Percentiles rank a stretch among this genome's conserved stretches.
Conservation (phyloP, 2,329 filamentous ascomycete genomes). For the Sphaerulina musiva region DNA sequence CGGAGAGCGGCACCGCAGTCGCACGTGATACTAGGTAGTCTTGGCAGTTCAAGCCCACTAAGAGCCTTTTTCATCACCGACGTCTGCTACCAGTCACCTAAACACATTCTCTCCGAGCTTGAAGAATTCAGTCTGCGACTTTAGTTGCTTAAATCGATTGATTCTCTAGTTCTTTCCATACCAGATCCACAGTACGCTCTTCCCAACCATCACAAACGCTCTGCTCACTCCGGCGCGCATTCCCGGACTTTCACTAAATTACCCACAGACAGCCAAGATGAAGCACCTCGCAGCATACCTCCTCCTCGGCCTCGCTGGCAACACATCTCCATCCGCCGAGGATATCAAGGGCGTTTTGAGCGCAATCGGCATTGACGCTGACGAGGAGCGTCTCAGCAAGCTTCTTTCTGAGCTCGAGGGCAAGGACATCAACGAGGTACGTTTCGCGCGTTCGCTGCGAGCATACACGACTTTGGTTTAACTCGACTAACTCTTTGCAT, state of each 20-base stretch:
- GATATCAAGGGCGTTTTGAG: slow-evolving; percentile 87
- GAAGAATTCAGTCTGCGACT: slow-evolving; percentile 99
- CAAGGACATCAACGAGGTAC: slow-evolving; percentile 89
- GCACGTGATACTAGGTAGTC: background rate
- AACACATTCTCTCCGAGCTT: slow-evolving; percentile 52
- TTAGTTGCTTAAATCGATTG: slow-evolving; percentile 98
- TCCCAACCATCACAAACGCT: background rate
- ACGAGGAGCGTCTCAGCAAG: slow-evolving; percentile 74
- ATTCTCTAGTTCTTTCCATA: slow-evolving; percentile 67
- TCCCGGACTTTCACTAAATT: slow-evolving; percentile 1
- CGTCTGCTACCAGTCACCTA: slow-evolving; percentile 1
- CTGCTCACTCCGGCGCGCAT: background rate
- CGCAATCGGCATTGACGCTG: slow-evolving; percentile 91
- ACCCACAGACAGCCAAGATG: slow-evolving; percentile 61
- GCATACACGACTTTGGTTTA: background rate
- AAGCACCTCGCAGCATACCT: slow-evolving; percentile 99
- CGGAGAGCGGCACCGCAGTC: no score
- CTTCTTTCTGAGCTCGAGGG: slow-evolving; percentile 85
- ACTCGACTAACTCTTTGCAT: slow-evolving; percentile 9
- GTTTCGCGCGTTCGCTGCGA: slow-evolving; percentile 32
- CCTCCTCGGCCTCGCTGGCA: slow-evolving; percentile 89
- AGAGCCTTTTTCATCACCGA: background rate
- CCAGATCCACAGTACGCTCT: slow-evolving; percentile 19
- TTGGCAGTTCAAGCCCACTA: background rate
- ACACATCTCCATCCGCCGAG: slow-evolving; percentile 73